Base-by-base conservation (phyloP, 2,329 filamentous ascomycete species). In the Mariannaea sp. region DNA sequence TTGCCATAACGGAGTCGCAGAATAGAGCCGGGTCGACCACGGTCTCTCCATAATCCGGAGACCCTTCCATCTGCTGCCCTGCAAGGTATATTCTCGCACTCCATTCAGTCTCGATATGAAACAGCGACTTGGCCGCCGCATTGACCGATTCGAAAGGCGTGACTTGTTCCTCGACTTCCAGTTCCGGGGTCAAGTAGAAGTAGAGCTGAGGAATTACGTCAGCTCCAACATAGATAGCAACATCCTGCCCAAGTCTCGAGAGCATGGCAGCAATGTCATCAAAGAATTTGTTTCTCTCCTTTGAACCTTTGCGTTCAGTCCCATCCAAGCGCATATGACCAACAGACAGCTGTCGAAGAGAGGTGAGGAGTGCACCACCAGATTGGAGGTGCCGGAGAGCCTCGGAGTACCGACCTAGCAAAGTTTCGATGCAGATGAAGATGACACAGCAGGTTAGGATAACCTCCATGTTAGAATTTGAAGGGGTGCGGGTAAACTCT, bases 381-480 rank as follows among this genome's bases (percentile, higher is more conserved):
- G 61, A 57, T n/a, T 54, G 55, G 7, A 65, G 20, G 16, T 65
- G 62, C 5, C 62, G 55, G 1, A 63, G 38, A 6, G 62, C 53
- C 12, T 65, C 62, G n/a, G 60, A 42, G 8, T 61, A 60, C 2
- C 62, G 62, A 1, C 56, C 55, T 9, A 58, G 44, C 2, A 65
- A 38, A 16, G 55, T 63, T 33, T 65, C 62, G 8, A 65, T 57
- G 17, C 56, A 60, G 19, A 65, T 62, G n/a, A 65, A 65, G 17
- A 65, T 60, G 13, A 58, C 55, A 13, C 62, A 65, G 24, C 62
- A 65, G 1, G 58, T 45, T 1, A 65, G 46, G n/a, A 58, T 56
- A 4, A 47, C 55, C 22, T 56, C 53, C 13, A 60, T 51, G 8
- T 63, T 59, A 2, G 40, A 17, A 3, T 41, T 26, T 1, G 58